Evolutionary conservation across 208 protist genomes (phyloP).

Genomic region (Trypanosoma boissoni): DNA sequence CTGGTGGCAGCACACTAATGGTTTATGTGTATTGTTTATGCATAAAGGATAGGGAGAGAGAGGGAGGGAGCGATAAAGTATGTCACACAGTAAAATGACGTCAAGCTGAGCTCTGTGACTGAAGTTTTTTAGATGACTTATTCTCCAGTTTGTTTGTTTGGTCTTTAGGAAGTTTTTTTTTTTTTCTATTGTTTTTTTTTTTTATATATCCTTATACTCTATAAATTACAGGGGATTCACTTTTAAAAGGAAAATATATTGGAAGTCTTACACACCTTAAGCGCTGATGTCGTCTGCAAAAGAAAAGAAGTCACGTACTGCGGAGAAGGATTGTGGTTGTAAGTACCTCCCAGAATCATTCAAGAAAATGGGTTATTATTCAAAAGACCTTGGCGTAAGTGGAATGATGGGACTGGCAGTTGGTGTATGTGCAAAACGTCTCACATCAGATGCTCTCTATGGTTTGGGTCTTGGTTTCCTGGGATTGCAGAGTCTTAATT

Average conservation of each 20-base stretch:
- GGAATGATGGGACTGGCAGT: slow-evolving; percentile 40
- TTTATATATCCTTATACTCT: too few relatives aligned
- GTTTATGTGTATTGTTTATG: too few relatives aligned
- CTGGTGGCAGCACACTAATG: too few relatives aligned
- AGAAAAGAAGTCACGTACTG: not conserved
- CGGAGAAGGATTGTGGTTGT: not conserved
- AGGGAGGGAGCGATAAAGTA: too few relatives aligned
- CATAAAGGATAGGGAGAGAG: too few relatives aligned
- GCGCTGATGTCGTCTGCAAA: too few relatives aligned
- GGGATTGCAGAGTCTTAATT: slow-evolving; percentile 51
- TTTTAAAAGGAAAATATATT: too few relatives aligned
- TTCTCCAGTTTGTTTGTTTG: not conserved
- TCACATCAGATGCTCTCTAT: slow-evolving; percentile 63
- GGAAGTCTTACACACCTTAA: too few relatives aligned
- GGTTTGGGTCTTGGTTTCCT: slow-evolving; percentile 49
- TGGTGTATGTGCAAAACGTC: slow-evolving; percentile 40
- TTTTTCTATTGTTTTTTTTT: not conserved
- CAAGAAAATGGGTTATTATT: not conserved
- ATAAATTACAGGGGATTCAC: too few relatives aligned
- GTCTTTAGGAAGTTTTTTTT: not conserved
- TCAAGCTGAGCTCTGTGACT: not conserved
- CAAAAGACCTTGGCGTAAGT: slow-evolving; percentile 44
- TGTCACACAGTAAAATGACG: too few relatives aligned
- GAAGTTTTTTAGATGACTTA: not conserved
- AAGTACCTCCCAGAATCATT: not conserved